Percentiles rank a stretch among this genome's conserved stretches.
Evolutionary conservation across 495 filamentous ascomycete species (phyloP).

Genomic region (Pseudomonodictys pantanalensis): DNA sequence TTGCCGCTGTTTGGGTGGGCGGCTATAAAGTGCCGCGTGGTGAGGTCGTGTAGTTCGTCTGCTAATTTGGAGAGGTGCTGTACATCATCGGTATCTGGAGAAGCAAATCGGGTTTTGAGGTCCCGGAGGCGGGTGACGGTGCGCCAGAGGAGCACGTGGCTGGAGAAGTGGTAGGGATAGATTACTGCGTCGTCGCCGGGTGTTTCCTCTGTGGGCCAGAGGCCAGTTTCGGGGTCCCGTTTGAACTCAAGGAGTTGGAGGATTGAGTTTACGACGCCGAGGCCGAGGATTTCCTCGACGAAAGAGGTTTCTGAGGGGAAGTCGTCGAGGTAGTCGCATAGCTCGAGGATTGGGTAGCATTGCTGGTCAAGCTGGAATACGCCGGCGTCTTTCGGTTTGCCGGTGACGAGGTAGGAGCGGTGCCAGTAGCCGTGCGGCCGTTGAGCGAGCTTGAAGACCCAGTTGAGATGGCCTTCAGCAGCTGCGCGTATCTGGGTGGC

Average conservation of each 20-base stretch:
- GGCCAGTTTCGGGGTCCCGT: neutral
- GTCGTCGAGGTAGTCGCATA: neutral
- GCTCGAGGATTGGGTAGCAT: neutral
- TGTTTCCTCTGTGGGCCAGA: neutral
- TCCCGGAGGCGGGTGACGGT: neutral
- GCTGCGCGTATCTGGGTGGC: neutral
- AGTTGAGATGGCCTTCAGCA: neutral
- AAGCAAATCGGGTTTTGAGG: neutral
- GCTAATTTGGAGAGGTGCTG: neutral
- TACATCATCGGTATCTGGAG: neutral
- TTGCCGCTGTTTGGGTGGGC: neutral
- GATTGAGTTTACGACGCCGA: neutral
- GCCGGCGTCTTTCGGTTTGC: neutral
- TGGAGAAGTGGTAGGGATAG: neutral
- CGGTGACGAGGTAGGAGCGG: neutral
- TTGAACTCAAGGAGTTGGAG: neutral
- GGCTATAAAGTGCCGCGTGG: neutral
- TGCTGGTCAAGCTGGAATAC: neutral
- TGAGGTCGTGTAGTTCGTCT: neutral
- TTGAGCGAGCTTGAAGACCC: neutral
- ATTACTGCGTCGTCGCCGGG: neutral
- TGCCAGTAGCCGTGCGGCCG: neutral
- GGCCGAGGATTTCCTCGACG: neutral
- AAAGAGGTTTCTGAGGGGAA: neutral
- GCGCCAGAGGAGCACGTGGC: neutral